Evolutionary conservation across 163 green algal genomes (phyloP), one percentile per base, ranked within the genome.

Genomic region (Smithsoniella earleae): DNA sequence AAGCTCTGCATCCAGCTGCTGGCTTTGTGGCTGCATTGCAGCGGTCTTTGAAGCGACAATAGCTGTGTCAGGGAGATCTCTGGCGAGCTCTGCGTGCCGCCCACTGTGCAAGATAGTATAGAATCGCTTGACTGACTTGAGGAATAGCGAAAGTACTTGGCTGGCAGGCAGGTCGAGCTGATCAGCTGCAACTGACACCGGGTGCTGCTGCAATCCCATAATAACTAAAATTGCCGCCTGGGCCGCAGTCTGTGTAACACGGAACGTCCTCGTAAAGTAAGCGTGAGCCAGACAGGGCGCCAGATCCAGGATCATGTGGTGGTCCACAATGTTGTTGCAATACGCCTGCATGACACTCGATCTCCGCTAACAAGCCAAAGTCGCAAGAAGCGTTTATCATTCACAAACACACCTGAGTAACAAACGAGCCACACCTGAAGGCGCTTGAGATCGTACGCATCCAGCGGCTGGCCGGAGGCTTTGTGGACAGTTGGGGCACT

Each of bases 261-360:
- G 91, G 31, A 98, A 73, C 37, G 75, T 74, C 2, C 84, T 79
- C 0, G 82, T 81, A 73, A 98, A 95, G 81, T 92, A 98, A 8
- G 86, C 76, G 3, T 75, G 74, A 0, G 90, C 82, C 46, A 99
- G 78, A 2, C 81, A 36, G 1, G 92, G 91, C 37, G 97, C 73
- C 73, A 99, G 85, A 81, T 99, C 94, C 63, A 94, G 74, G 2
- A 98, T 82, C 45, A 98, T 62, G 82, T 97, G 93, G 80, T 96
- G 90, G 82, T 98, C 94, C 34, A 96, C 90, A 55, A 98, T 81
- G 74, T 89, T 95, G 83, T 84, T 90, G 64, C 85, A 77, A 80
- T 98, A 98, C 4, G 91, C 90, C 86, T 97, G 83, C 62, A 77
- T 36, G 36, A 49, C 40, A 49, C 13, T 49, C 40, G 13, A 10